Conservation (phyloP, 345 rosid species). For the Xanthoceras sorbifolium region DNA sequence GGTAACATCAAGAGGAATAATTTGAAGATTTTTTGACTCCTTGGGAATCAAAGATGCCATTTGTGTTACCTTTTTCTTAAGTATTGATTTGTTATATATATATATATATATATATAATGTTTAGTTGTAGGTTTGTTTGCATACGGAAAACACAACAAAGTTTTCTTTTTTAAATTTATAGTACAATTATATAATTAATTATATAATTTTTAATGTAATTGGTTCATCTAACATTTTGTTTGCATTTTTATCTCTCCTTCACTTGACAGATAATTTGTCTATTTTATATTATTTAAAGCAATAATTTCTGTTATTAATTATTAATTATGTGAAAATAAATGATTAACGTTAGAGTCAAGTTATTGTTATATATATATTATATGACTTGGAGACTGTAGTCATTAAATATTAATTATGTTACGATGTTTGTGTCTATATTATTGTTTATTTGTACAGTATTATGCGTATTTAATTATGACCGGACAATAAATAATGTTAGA, state of each 20-base stretch:
- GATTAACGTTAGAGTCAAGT: not conserved
- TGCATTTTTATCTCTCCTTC: not conserved
- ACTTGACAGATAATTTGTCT: not conserved
- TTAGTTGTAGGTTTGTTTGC: not conserved
- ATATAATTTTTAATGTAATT: not conserved
- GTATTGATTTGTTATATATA: no score
- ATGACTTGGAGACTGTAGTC: not conserved
- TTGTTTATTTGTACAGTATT: no score
- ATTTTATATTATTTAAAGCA: not conserved
- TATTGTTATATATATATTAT: no score
- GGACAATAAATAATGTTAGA: no score
- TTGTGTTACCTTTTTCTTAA: not conserved
- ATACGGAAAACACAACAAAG: not conserved
- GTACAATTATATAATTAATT: no score
- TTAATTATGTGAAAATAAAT: no score
- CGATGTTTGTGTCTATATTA: not conserved
- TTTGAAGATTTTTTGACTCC: not conserved
- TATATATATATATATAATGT: not conserved
- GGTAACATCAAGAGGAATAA: not conserved
- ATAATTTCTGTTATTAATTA: not conserved
- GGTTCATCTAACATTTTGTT: constrained; percentile 6
- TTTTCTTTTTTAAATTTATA: not conserved
- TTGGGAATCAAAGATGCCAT: not conserved
- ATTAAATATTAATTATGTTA: no score
- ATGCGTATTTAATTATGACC: no score